A percentile compares a stretch with the other conserved stretches of the same genome.
Evolutionary conservation across 2,329 filamentous ascomycete genomes (phyloP).

Genomic region (Alternaria viburni): DNA sequence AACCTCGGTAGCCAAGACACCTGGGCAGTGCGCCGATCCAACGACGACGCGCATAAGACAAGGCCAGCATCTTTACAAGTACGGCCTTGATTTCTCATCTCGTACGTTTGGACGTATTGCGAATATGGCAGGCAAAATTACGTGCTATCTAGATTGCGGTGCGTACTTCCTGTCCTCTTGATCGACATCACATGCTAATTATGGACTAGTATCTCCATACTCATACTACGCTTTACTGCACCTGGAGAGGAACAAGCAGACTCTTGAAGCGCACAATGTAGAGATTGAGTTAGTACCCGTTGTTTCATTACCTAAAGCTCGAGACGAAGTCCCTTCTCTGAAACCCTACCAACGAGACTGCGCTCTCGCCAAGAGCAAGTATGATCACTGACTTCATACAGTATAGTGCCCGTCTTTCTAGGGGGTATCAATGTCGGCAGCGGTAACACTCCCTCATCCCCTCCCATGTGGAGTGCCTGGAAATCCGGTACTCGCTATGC

Average conservation of each 20-base stretch:
- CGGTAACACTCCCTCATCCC: conserved; percentile 33
- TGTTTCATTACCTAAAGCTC: not conserved
- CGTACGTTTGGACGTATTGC: not conserved
- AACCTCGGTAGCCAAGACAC: conserved; percentile 36
- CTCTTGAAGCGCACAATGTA: conserved; percentile 65
- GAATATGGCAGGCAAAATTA: conserved; percentile 67
- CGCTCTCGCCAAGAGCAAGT: not conserved
- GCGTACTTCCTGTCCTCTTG: conserved; percentile 30
- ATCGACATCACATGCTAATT: conserved; percentile 12
- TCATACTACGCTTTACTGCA: conserved; percentile 63
- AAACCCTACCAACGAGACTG: not conserved
- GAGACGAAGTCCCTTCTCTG: not conserved
- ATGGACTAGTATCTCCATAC: conserved; percentile 65
- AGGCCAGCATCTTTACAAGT: not conserved
- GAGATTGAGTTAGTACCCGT: conserved; percentile 66
- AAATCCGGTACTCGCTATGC: not conserved
- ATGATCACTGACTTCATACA: conserved; percentile 41
- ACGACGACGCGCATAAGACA: conserved; percentile 8
- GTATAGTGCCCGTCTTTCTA: conserved; percentile 75
- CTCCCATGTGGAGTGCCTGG: not conserved
- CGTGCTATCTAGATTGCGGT: conserved; percentile 73
- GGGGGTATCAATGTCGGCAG: conserved; percentile 53
- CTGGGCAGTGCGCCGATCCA: not conserved
- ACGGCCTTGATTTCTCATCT: conserved; percentile 18
- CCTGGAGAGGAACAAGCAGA: conserved; percentile 61